Conservation (phyloP, 2,329 filamentous ascomycete species). For the Cladosporium colombiae region DNA sequence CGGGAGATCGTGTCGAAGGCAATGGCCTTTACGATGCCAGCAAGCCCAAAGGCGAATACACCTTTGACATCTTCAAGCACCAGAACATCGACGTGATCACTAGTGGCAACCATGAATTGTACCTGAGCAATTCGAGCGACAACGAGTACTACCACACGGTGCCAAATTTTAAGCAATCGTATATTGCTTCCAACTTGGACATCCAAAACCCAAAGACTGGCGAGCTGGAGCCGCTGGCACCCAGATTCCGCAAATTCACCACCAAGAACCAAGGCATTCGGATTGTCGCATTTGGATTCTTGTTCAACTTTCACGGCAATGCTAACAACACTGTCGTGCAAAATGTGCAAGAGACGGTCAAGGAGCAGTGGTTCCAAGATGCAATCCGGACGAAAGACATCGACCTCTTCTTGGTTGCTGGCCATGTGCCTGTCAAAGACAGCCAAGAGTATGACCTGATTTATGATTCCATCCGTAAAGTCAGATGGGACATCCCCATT, state of each 20-base stretch:
- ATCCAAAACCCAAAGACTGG: constrained; percentile 74
- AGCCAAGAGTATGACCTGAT: constrained; percentile 78
- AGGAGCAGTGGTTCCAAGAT: constrained; percentile 84
- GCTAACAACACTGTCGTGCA: constrained; percentile 88
- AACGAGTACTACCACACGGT: constrained; percentile 79
- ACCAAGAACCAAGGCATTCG: constrained; percentile 86
- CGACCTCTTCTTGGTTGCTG: constrained; percentile 83
- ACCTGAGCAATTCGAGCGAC: constrained; percentile 74
- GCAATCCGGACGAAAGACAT: constrained; percentile 77
- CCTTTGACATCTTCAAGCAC: constrained; percentile 81
- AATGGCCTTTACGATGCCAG: constrained; percentile 94
- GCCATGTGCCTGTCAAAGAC: constrained; percentile 75
- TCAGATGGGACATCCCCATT: constrained; percentile 80
- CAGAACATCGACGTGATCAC: constrained; percentile 83
- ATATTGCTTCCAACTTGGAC: constrained; percentile 90
- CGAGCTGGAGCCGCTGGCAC: constrained; percentile 72
- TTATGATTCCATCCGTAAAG: constrained; percentile 73
- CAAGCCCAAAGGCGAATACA: constrained; percentile 81
- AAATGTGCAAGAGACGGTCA: constrained; percentile 74
- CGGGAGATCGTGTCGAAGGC: constrained; percentile 88
- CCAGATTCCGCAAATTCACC: constrained; percentile 82
- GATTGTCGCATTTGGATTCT: constrained; percentile 86
- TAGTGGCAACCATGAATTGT: constrained; percentile 93
- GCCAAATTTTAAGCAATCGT: constrained; percentile 76
- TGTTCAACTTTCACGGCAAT: constrained; percentile 91